phyloP scores from a whole-genome alignment of 2,329 filamentous ascomycete genomes.

The Trichoderma atrobrunneum region DNA sequence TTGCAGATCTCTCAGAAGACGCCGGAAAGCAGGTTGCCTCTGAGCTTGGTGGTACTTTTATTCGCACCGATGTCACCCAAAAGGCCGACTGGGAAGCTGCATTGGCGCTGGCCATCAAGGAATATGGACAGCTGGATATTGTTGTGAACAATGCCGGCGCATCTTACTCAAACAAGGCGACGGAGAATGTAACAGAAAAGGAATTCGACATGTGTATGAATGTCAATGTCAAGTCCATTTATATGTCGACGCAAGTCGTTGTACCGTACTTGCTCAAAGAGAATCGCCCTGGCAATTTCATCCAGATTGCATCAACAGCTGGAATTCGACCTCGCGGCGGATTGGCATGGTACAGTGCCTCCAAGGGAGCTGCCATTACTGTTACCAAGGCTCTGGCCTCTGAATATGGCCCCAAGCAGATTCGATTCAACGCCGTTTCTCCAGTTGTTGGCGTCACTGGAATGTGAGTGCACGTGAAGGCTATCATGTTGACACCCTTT shows the following conservation, averaged over 20 bases:
- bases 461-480: constrained; percentile 39
- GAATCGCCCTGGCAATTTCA: constrained; percentile 57
- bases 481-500: background rate
- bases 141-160: constrained; percentile 62
- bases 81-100: constrained; percentile 52
- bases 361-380: constrained; percentile 63
- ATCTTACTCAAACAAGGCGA: constrained; percentile 60
- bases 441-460: constrained; percentile 66
- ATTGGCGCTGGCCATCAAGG: constrained; percentile 43
- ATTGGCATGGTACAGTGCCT: constrained; percentile 68
- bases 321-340: constrained; percentile 58
- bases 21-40: constrained; percentile 48
- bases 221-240: constrained; percentile 68
- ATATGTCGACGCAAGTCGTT: constrained; percentile 56
- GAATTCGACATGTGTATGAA: constrained; percentile 66
- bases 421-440: constrained; percentile 70
- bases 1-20: constrained; percentile 58
- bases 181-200: constrained; percentile 59
- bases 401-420: constrained; percentile 69
- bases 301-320: constrained; percentile 65
- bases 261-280: constrained; percentile 59
- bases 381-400: constrained; percentile 61
- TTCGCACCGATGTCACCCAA: constrained; percentile 49
- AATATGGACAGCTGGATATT: constrained; percentile 53
- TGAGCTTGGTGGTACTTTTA: constrained; percentile 44